These are phyloP conservation scores for Ceratocystiopsis brevicomis DNA, from an alignment of 2,329 filamentous ascomycete species.

Conservation along the genomic window DNA sequence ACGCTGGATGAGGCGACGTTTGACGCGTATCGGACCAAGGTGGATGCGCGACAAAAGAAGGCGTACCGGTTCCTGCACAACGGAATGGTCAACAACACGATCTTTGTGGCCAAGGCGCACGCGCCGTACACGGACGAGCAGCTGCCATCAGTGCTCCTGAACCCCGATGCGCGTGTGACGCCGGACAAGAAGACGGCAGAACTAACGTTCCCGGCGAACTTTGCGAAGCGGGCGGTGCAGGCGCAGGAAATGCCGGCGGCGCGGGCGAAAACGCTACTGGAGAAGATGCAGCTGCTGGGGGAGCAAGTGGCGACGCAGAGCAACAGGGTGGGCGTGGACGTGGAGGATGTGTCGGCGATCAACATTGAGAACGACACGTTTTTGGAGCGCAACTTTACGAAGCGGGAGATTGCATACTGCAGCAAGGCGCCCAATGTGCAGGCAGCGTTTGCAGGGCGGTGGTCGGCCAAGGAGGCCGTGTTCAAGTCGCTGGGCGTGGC, in stretches of 20 bases:
- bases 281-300: constrained; percentile 61
- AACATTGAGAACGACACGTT: constrained; percentile 93
- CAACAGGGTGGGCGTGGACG: constrained; percentile 81
- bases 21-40: constrained; percentile 66
- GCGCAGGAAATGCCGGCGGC: constrained; percentile 17
- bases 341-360: constrained; percentile 72
- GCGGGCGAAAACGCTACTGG: constrained; percentile 43
- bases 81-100: constrained; percentile 88
- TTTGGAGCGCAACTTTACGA: constrained; percentile 84
- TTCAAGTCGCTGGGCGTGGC: constrained; percentile 89
- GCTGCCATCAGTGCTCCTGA: constrained; percentile 75
- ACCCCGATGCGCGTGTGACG: constrained; percentile 74
- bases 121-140: constrained; percentile 79
- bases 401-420: constrained; percentile 72
- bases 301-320: constrained; percentile 40
- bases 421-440: constrained; percentile 45
- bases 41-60: constrained; percentile 90
- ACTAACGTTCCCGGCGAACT: constrained; percentile 52
- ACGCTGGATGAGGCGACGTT: constrained; percentile 79
- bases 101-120: constrained; percentile 90
- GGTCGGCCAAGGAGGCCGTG: constrained; percentile 95
- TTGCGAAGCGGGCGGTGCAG: constrained; percentile 43
- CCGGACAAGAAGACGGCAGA: constrained; percentile 73
- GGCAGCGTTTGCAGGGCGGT: constrained; percentile 83
- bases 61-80: constrained; percentile 98